Evolutionary conservation across 345 rosid genomes (phyloP).

Genomic region (Syzygium oleosum): DNA sequence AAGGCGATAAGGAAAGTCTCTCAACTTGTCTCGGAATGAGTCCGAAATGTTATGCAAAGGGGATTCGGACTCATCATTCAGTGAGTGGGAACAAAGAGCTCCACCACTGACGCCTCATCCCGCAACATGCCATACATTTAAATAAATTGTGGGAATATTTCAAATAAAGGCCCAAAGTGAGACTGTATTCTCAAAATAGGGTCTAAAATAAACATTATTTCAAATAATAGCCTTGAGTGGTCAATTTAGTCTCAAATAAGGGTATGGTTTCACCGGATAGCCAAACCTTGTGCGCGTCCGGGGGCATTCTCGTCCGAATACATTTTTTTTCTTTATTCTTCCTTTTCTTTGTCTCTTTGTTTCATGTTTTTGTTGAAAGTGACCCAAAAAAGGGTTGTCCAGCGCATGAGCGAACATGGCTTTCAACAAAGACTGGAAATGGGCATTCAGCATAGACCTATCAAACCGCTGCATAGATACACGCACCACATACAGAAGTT

Average conservation of each 20-base stretch:
- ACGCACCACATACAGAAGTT: slow-evolving; percentile 44
- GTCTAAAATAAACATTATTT: no score
- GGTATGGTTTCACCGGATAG: no score
- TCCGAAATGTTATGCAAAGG: background rate
- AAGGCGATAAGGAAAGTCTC: accelerated
- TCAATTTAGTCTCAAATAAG: no score
- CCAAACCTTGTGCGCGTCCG: no score
- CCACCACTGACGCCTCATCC: no score
- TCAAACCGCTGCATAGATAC: slow-evolving; percentile 47
- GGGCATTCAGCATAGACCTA: slow-evolving; percentile 12
- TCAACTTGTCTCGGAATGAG: accelerated
- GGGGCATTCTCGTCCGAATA: no score
- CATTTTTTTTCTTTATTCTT: no score
- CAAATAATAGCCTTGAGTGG: no score
- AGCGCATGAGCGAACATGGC: slow-evolving; percentile 40
- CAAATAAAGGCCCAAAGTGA: no score
- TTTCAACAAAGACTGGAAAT: slow-evolving; percentile 21
- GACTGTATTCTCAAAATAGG: no score
- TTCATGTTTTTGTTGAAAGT: slow-evolving; percentile 20
- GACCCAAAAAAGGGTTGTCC: slow-evolving; percentile 48
- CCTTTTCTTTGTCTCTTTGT: no score
- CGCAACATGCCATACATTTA: background rate
- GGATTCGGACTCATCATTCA: background rate
- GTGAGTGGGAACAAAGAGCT: background rate
- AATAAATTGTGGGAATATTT: background rate